A percentile compares a stretch with the other conserved stretches of the same genome.
Conservation (phyloP, 2,329 filamentous ascomycete genomes). For the Colletotrichum spinosum region DNA sequence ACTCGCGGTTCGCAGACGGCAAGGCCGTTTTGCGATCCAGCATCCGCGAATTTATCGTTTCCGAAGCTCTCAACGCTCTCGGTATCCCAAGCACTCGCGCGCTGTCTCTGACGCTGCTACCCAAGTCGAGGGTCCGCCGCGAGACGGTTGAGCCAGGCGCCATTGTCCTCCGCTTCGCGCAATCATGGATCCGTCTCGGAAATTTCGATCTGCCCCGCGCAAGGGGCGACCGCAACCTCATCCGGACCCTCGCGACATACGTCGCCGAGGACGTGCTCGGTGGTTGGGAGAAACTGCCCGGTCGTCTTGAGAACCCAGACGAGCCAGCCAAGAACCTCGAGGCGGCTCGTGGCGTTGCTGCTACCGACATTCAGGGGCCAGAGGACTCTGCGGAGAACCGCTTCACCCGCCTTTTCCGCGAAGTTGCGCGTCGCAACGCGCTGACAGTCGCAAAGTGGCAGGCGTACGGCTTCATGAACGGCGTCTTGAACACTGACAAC, state of each 20-base stretch:
- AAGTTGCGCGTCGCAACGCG: conserved; percentile 88
- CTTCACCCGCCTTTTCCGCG: conserved; percentile 87
- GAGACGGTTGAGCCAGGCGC: conserved; percentile 90
- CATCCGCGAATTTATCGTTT: conserved; percentile 94
- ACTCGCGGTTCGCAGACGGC: conserved; percentile 95
- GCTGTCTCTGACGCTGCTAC: conserved; percentile 82
- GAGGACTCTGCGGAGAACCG: conserved; percentile 81
- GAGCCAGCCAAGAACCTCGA: conserved; percentile 57
- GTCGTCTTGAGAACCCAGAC: conserved; percentile 63
- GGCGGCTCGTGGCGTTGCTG: conserved; percentile 64
- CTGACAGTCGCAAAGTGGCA: conserved; percentile 93
- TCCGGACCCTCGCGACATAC: conserved; percentile 82
- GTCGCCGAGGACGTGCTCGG: conserved; percentile 88
- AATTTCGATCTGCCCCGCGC: conserved; percentile 93
- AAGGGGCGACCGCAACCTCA: conserved; percentile 80
- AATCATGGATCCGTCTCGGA: conserved; percentile 92
- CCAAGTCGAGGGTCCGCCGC: conserved; percentile 77
- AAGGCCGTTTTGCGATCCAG: conserved; percentile 93
- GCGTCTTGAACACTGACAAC: conserved; percentile 97
- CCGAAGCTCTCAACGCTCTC: conserved; percentile 87
- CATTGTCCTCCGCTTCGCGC: conserved; percentile 91
- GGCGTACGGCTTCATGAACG: conserved; percentile 99
- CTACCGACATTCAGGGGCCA: conserved; percentile 74
- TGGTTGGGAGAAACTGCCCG: conserved; percentile 88
- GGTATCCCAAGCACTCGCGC: conserved; percentile 89